Evolutionary conservation across 1,284 basidiomycete species (phyloP).

Genomic region (Malassezia restricta): DNA sequence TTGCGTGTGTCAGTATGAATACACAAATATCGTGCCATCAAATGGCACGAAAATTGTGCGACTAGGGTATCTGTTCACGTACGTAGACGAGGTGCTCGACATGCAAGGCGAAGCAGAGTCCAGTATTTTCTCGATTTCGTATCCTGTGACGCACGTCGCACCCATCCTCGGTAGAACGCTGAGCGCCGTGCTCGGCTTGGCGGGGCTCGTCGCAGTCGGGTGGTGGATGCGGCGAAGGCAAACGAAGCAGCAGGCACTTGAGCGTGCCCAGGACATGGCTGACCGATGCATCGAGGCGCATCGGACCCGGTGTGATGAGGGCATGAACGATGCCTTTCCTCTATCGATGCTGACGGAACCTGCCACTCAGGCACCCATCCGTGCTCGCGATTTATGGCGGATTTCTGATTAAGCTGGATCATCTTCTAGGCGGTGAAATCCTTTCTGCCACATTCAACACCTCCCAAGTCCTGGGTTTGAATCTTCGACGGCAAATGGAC

Average conservation of each 20-base stretch:
- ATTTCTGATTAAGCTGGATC: constrained; percentile 8
- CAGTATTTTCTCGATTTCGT: constrained; percentile 74
- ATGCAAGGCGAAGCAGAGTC: constrained; percentile 69
- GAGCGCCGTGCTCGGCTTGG: neutral
- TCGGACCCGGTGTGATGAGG: neutral
- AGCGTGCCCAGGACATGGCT: neutral
- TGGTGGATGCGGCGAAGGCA: neutral
- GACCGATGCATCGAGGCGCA: neutral
- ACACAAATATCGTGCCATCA: neutral
- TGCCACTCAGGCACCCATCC: neutral
- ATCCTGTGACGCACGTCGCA: constrained; percentile 49
- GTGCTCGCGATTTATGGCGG: constrained; percentile 2
- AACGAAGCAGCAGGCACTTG: neutral
- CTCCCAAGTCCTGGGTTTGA: too few relatives aligned
- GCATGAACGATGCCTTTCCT: neutral
- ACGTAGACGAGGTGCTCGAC: constrained; percentile 81
- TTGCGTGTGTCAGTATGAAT: neutral
- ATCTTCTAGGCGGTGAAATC: too few relatives aligned
- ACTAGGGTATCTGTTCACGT: constrained; percentile 50
- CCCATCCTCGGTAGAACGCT: neutral
- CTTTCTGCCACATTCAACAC: too few relatives aligned
- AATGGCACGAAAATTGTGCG: constrained; percentile 30
- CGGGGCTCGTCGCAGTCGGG: neutral
- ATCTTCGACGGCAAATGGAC: too few relatives aligned
- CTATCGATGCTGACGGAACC: neutral